Evolutionary conservation across 768 basidiomycete species (phyloP), one percentile per base, ranked within the genome.

Genomic region (Russula griseocarnosa): DNA sequence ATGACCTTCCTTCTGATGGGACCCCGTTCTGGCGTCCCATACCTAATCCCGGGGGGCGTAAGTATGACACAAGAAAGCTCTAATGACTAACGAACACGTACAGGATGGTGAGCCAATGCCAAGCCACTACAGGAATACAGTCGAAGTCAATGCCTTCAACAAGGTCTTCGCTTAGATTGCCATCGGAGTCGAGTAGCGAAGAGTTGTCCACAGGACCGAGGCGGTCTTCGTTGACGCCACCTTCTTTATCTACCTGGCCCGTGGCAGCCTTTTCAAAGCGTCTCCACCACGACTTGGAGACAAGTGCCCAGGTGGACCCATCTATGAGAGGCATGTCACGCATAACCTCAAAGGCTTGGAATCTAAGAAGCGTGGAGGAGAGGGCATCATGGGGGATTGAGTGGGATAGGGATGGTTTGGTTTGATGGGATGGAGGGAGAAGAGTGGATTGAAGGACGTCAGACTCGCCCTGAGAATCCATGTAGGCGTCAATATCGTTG

Each of bases 291-390:
- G 70, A 69, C 55, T 81, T 74, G 24, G 86, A 80, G 32, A 95
- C 79, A 55, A 95, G 75, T 75, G 84, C 93, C 92, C 92, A 94
- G 10, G 79, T 85, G 56, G 92, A 84, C 51, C 88, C 88, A 9
- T 79, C 75, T 34, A 79, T 76, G 81, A 93, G 83, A 47, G 78
- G 75, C 51, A 70, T 73, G 46, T 69, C 70, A 69, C 82, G 81
- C 16, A 78, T 78, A 6, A 75, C 72, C 24, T 82, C 73, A 69
- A 92, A 79, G 55, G 78, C 72, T 6, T 76, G 61, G n/a, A 84
- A 62, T 71, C 84, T 89, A 77, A 69, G 65, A 79, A 69, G 36
- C 10, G 62, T 36, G 51, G 65, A 66, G 67, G 69, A 32, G 67
- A 49, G 46, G 55, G 4, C 22, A 65, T 61, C 5, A 34, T 56